Percentiles rank a stretch among this genome's conserved stretches.
Conservation (phyloP, 768 basidiomycete genomes). For the Rhizopogon salebrosus region DNA sequence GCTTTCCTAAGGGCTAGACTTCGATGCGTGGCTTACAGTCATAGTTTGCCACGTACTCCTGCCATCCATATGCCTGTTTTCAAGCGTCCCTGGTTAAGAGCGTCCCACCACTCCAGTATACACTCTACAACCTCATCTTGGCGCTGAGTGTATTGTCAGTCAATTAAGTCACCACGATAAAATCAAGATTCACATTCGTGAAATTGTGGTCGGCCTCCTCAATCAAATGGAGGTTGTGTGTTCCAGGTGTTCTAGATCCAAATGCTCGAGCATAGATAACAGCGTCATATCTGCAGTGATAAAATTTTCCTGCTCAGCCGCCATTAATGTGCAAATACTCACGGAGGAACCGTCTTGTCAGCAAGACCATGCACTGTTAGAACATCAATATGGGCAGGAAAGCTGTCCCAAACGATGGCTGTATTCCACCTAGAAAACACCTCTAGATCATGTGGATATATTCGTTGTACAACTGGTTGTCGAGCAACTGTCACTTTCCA, state of each 20-base stretch:
- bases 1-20: background rate
- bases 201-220: slow-evolving; percentile 82
- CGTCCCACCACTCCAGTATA: slow-evolving; percentile 65
- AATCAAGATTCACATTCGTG: slow-evolving; percentile 37
- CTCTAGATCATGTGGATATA: slow-evolving; percentile 57
- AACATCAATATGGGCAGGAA: slow-evolving; percentile 61
- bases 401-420: slow-evolving; percentile 60
- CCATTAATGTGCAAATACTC: slow-evolving; percentile 22
- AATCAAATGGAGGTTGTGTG: slow-evolving; percentile 63
- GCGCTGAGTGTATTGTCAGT: slow-evolving; percentile 27
- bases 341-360: slow-evolving; percentile 69
- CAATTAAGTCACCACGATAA: slow-evolving; percentile 2
- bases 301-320: background rate
- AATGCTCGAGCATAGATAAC: slow-evolving; percentile 63
- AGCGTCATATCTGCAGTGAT: slow-evolving; percentile 56
- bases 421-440: slow-evolving; percentile 63
- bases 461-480: slow-evolving; percentile 43
- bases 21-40: slow-evolving; percentile 7
- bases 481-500: slow-evolving; percentile 67
- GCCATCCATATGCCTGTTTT: slow-evolving; percentile 62
- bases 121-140: slow-evolving; percentile 63
- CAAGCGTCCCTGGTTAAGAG: slow-evolving; percentile 39
- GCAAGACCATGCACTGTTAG: slow-evolving; percentile 72
- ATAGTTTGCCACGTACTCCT: slow-evolving; percentile 47
- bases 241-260: slow-evolving; percentile 53